Evolutionary conservation across 495 filamentous ascomycete genomes (phyloP).

Genomic region (Podospora didyma): DNA sequence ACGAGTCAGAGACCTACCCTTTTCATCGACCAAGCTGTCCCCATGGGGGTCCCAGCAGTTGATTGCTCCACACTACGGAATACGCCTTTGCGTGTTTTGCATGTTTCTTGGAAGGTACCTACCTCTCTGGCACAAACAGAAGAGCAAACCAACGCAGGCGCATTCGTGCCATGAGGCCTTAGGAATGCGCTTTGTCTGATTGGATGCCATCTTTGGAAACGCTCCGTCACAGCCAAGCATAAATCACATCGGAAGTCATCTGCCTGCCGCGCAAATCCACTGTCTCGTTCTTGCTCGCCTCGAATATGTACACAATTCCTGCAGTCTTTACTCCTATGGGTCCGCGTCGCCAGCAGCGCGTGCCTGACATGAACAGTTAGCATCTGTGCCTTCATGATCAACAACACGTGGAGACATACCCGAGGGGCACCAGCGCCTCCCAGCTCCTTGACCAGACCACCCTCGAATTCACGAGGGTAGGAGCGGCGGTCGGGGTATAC

Average conservation of each 20-base stretch:
- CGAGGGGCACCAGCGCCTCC: slow-evolving; percentile 59
- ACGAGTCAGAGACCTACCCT: background rate
- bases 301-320: slow-evolving; percentile 14
- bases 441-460: slow-evolving; percentile 79
- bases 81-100: too few species aligned
- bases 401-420: slow-evolving; percentile 31
- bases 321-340: slow-evolving; percentile 22
- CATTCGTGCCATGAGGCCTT: too few species aligned
- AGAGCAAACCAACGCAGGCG: too few species aligned
- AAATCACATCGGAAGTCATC: too few species aligned
- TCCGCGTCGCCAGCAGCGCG: slow-evolving; percentile 40
- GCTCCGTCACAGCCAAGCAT: too few species aligned
- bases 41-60: background rate
- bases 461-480: slow-evolving; percentile 73
- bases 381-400: background rate
- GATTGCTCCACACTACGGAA: too few species aligned
- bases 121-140: too few species aligned
- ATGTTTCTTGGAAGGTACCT: too few species aligned
- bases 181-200: too few species aligned
- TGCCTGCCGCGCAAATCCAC: too few species aligned
- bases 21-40: background rate
- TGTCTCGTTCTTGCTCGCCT: background rate
- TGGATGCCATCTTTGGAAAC: too few species aligned
- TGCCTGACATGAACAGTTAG: slow-evolving; percentile 30
- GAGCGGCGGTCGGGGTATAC: slow-evolving; percentile 83